phyloP scores from a whole-genome alignment of 306 rosid genomes.

The Lathyrus aphaca region DNA sequence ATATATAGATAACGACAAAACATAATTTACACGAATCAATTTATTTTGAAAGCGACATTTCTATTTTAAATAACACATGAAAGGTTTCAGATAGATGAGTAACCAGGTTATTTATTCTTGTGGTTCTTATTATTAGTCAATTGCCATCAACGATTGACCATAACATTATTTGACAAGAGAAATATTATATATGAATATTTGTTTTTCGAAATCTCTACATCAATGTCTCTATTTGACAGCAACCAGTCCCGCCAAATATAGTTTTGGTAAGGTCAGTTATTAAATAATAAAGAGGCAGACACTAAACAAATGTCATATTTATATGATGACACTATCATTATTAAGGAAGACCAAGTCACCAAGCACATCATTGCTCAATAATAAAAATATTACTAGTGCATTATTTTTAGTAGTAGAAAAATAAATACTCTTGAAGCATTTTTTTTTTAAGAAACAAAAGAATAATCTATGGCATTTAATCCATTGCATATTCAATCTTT shows the following conservation, averaged over 20 bases:
- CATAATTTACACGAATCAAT: slow-evolving; percentile 2
- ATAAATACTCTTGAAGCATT: too few species aligned
- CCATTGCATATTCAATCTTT: too few species aligned
- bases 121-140: slow-evolving; percentile 4
- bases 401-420: neutral
- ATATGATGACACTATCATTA: slow-evolving; percentile 2
- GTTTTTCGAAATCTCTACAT: neutral
- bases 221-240: neutral
- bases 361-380: slow-evolving; percentile 27
- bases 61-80: neutral
- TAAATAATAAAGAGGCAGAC: neutral
- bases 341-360: slow-evolving; percentile 19
- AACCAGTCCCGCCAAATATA: slow-evolving; percentile 14
- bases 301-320: neutral
- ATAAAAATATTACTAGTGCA: neutral
- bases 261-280: slow-evolving; percentile 10
- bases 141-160: neutral
- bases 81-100: slow-evolving; percentile 2
- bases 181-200: slow-evolving; percentile 3
- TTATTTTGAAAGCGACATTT: slow-evolving; percentile 25
- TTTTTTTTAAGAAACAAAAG: too few species aligned
- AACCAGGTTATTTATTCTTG: slow-evolving; percentile 5
- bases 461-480: too few species aligned
- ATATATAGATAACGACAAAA: slow-evolving; percentile 9
- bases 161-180: neutral